Conservation (phyloP, 2,329 filamentous ascomycete species). For the Bipolaris sorokiniana region DNA sequence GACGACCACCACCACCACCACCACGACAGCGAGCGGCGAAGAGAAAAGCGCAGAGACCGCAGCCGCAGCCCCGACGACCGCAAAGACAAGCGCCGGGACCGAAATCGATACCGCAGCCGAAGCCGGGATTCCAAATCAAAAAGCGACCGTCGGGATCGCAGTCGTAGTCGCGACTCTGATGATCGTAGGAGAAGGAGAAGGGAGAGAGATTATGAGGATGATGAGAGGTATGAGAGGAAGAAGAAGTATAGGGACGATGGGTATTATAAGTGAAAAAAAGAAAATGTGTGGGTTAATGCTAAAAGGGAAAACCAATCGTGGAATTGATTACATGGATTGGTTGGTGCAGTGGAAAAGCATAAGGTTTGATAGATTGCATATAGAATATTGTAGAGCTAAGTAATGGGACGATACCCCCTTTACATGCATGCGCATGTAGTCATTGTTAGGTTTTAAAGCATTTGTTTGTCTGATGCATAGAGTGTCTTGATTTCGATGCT, state of each 20-base stretch:
- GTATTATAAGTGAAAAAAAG: constrained; percentile 11
- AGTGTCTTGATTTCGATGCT: neutral
- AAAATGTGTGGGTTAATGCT: neutral
- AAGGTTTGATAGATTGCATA: neutral
- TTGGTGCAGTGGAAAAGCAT: neutral
- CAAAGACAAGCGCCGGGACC: constrained; percentile 26
- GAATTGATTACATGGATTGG: neutral
- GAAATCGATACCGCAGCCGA: constrained; percentile 34
- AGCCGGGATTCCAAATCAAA: constrained; percentile 30
- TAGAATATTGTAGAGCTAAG: neutral
- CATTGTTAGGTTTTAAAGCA: neutral
- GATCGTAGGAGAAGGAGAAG: constrained; percentile 34
- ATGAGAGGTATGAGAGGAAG: constrained; percentile 27
- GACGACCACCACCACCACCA: constrained; percentile 11
- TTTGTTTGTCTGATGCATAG: neutral
- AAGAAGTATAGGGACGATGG: constrained; percentile 22
- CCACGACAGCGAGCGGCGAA: constrained; percentile 19
- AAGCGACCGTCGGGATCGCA: constrained; percentile 26
- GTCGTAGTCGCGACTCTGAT: constrained; percentile 29
- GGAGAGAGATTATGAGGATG: constrained; percentile 34
- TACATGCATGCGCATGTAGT: neutral
- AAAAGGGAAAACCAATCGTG: neutral
- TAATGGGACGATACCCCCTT: neutral
- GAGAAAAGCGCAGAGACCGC: constrained; percentile 24
- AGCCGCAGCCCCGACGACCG: constrained; percentile 39